Evolutionary conservation across 1,284 basidiomycete genomes (phyloP), one percentile per base, ranked within the genome.

Genomic region (Fomitopsis palustris): DNA sequence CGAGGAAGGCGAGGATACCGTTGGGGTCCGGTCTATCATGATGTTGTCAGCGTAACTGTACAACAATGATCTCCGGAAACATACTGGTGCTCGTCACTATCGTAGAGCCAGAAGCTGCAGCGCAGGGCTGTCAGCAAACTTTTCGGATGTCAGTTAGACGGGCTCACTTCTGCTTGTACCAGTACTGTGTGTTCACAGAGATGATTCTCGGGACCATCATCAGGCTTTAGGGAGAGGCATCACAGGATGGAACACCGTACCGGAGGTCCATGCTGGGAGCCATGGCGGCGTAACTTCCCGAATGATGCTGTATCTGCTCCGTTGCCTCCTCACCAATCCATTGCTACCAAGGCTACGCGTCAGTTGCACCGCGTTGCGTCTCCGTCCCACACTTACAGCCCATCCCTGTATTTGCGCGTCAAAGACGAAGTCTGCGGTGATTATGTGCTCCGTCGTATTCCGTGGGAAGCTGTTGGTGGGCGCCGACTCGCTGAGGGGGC

Each of bases 181-280:
- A 84, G 59, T 81, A 85, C 21, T 81, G 77, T 4, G 81, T 82
- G 59, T 86, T 86, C 57, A 85, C 61, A 0, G 82, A 81, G 38
- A 86, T 78, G 42, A 86, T 77, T 12, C 80, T 81, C 57, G 23
- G 25, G 16, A 1, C 7, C 31, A 41, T 25, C 57, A 51, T 12
- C 14, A 54, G 3, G 23, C 41, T 35, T n/a, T 9, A 9, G 3
- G 19, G 27, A 5, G 19, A 27, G 29, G 23, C n/a, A 23, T 8
- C 27, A 16, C 21, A 49, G 49, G 9, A 49, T 17, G 25, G 10
- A 25, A n/a, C 16, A 14, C 55, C 62, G 17, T 62, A 80, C 78
- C 77, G 72, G 41, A 83, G 68, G 29, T 76, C 76, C 47, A 76
- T 80, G 0, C 76, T 78, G 21, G 78, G 72, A 21, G 75, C 77